Base-by-base conservation (phyloP, 345 rosid species). In the Mangifera indica region DNA sequence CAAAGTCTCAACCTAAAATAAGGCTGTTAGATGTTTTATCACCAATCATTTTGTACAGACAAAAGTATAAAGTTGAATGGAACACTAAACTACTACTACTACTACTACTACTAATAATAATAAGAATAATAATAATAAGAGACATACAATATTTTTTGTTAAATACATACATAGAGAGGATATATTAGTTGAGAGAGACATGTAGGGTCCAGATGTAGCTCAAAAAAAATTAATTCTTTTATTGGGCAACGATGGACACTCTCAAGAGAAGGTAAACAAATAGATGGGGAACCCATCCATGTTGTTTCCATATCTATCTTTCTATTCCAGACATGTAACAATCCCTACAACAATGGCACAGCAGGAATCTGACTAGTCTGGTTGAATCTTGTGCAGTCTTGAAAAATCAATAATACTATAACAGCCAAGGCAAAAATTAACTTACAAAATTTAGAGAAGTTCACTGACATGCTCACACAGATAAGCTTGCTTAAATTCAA, bases 1-100 rank as follows among this genome's bases (percentile, higher is more conserved):
- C 83, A 95, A 79, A 2, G 72, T 62, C 56, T 84, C 89, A 65
- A 88, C 91, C 99, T 95, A 83, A 73, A 79, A 70, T 29, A 49
- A 58, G 49, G 49, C 2, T 49, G 58, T 67, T 26, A 79, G 73
- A 66, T 42, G 60, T 34, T 29, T 14, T 15, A 15, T 14, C 53
- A 22, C 44, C 55, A 70, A 29, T 71, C 14, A 55, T 55, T 14
- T 64, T 45, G 51, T 64, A 45, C 48, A 14, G 34, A 53, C 34
- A 40, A 5, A 64, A 45, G 14, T 40, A 21, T 46, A 64, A 45
- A 44, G n/a, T 7, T 15, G 20, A 11, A 64, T 21, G 22, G 12
- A 64, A 9, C 45, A 45, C 20, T 8, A 37, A 62, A n/a, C n/a
- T n/a, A n/a, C n/a, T n/a, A n/a, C n/a, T n/a, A n/a, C n/a, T n/a